Percentiles rank a stretch among this genome's conserved stretches.
Conservation (phyloP, 768 basidiomycete species). For the Kwoniella bestiolae region DNA sequence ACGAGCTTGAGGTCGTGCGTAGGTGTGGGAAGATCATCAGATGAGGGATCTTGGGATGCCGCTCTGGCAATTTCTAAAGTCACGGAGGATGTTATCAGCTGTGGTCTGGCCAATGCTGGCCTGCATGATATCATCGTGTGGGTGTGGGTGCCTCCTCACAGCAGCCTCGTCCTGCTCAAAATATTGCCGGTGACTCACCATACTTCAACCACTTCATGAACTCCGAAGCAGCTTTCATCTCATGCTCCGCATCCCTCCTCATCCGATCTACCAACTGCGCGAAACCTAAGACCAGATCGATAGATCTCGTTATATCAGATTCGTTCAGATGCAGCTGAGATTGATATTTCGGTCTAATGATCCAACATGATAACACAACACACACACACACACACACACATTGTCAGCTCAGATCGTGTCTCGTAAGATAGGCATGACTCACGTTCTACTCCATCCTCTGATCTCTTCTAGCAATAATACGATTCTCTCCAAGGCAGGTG, state of each 20-base stretch:
- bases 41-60: constrained; percentile 26
- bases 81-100: no score
- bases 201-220: constrained; percentile 49
- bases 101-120: no score
- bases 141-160: no score
- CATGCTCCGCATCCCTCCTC: constrained; percentile 32
- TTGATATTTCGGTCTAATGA: constrained; percentile 7
- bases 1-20: constrained; percentile 44
- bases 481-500: constrained; percentile 38
- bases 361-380: no score
- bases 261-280: constrained; percentile 32
- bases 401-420: constrained; percentile 6
- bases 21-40: constrained; percentile 27
- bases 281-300: constrained; percentile 27
- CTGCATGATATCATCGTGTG: no score
- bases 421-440: not conserved
- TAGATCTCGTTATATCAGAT: constrained; percentile 6
- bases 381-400: not conserved
- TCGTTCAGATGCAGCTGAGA: constrained; percentile 8
- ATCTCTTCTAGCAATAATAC: constrained; percentile 42
- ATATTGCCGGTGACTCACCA: no score
- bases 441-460: constrained; percentile 37
- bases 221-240: constrained; percentile 31
- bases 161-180: no score
- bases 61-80: constrained; percentile 33